Conservation (phyloP, 2,329 filamentous ascomycete genomes). For the Xylariomycetidae sp. region DNA sequence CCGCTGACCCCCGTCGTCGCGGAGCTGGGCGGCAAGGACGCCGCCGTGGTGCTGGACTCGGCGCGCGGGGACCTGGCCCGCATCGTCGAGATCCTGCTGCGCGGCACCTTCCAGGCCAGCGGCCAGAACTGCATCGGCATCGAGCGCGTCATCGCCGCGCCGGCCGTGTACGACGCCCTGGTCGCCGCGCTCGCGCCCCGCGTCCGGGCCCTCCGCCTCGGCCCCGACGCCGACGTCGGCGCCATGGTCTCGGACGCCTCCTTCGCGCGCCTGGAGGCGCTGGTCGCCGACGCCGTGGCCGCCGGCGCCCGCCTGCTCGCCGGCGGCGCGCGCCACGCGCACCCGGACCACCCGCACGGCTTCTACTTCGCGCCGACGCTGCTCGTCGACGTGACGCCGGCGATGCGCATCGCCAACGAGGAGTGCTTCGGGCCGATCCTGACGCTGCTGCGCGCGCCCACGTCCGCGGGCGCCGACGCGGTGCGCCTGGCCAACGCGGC, state of each 20-base stretch:
- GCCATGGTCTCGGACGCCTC: constrained; percentile 77
- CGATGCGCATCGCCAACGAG: constrained; percentile 81
- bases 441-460: constrained; percentile 68
- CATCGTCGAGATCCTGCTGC: constrained; percentile 76
- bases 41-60: constrained; percentile 83
- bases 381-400: constrained; percentile 77
- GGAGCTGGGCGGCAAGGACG: constrained; percentile 93
- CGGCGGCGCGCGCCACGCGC: constrained; percentile 66
- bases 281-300: constrained; percentile 71
- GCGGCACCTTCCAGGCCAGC: constrained; percentile 89
- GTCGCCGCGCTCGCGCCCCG: constrained; percentile 65
- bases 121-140: constrained; percentile 98
- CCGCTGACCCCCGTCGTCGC: constrained; percentile 81
- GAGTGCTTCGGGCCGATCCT: constrained; percentile 94
- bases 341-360: constrained; percentile 68
- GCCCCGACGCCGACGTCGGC: constrained; percentile 75
- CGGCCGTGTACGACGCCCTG: constrained; percentile 68
- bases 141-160: constrained; percentile 80
- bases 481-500: constrained; percentile 73
- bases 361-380: constrained; percentile 93
- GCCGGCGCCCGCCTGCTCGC: constrained; percentile 75
- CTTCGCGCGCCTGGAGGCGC: constrained; percentile 68
- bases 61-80: constrained; percentile 58
- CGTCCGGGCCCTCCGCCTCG: constrained; percentile 68
- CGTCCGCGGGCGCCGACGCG: constrained; percentile 54